These are phyloP conservation scores for Suillus tomentosus DNA, from an alignment of 768 basidiomycete species.

Conservation along the genomic window DNA sequence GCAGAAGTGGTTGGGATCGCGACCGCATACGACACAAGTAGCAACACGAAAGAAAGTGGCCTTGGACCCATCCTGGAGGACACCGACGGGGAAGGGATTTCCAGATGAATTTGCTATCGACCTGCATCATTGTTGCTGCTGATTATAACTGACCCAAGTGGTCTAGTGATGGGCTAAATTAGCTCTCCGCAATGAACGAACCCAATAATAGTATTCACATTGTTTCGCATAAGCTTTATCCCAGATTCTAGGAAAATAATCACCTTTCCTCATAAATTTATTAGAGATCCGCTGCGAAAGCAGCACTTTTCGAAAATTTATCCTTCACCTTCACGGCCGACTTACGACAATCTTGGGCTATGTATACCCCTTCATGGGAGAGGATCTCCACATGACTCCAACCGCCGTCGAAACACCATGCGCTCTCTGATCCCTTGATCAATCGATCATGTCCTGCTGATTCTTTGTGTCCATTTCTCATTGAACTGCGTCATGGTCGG, in stretches of 20 bases:
- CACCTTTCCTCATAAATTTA: neutral
- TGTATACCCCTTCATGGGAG: constrained; percentile 3
- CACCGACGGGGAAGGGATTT: constrained; percentile 5
- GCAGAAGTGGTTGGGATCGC: constrained; percentile 9
- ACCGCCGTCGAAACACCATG: neutral
- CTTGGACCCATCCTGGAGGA: constrained; percentile 22
- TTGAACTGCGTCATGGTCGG: neutral
- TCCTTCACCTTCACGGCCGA: neutral
- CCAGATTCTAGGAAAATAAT: neutral
- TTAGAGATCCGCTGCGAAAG: neutral
- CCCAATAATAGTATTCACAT: neutral
- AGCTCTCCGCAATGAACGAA: constrained; percentile 3
- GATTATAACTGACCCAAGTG: constrained; percentile 8
- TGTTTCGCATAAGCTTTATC: neutral
- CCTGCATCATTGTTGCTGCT: neutral
- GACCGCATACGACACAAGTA: constrained; percentile 11
- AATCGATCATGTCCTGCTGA: constrained; percentile 1
- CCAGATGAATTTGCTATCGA: neutral
- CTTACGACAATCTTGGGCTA: constrained; percentile 3
- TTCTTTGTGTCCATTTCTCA: neutral
- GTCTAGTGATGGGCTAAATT: constrained; percentile 3
- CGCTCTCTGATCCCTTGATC: neutral
- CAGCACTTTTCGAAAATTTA: neutral
- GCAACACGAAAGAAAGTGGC: constrained; percentile 17
- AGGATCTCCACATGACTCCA: neutral